phyloP scores from a whole-genome alignment of 768 basidiomycete species.

The Rhodotorula taiwanensis region DNA sequence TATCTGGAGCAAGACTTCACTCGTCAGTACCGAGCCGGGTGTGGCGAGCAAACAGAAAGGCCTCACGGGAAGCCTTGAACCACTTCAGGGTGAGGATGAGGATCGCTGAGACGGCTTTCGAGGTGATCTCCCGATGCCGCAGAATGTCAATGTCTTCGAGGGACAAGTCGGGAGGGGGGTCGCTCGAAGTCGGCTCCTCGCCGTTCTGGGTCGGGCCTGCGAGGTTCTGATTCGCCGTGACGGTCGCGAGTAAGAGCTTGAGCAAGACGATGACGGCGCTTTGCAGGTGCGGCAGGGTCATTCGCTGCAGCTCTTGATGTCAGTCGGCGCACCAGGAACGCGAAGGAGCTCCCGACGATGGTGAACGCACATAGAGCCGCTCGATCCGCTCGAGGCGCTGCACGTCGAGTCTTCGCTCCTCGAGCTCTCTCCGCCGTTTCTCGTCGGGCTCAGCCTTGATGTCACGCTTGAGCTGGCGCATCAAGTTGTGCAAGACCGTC shows the following conservation, averaged over 20 bases:
- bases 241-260: conserved; percentile 85
- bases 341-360: background rate
- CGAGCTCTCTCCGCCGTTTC: conserved; percentile 57
- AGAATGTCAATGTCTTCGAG: conserved; percentile 88
- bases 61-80: conserved; percentile 97
- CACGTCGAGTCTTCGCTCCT: conserved; percentile 67
- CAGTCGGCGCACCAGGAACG: background rate
- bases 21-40: background rate
- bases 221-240: conserved; percentile 60
- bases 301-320: conserved; percentile 52
- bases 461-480: conserved; percentile 19
- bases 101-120: conserved; percentile 94
- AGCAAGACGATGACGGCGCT: conserved; percentile 88
- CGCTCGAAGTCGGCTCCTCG: conserved; percentile 33
- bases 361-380: conserved; percentile 71
- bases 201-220: conserved; percentile 10
- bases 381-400: conserved; percentile 84
- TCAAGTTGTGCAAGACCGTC: conserved; percentile 33
- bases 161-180: conserved; percentile 57
- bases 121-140: conserved; percentile 92
- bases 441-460: conserved; percentile 12
- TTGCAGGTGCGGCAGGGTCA: conserved; percentile 72
- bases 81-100: conserved; percentile 83
- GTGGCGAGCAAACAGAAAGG: background rate
- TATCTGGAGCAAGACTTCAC: conserved; percentile 53